These are phyloP conservation scores for Naumovozyma castellii DNA, from an alignment of 805 yeast genomes.

Conservation along the genomic window DNA sequence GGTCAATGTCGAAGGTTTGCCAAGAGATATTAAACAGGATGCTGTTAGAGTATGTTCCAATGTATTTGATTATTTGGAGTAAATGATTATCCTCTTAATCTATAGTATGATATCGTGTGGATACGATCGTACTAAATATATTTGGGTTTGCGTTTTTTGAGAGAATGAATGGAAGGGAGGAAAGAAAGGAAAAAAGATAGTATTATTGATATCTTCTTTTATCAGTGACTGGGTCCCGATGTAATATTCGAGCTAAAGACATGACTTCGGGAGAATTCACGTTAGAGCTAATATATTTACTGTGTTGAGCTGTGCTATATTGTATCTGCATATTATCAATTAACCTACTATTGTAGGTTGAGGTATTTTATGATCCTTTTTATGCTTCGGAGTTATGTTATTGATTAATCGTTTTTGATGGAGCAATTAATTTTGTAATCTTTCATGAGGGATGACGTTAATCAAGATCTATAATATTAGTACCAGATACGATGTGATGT, in stretches of 20 bases:
- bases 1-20: conserved; percentile 77
- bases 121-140: background rate
- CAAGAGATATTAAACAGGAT: conserved; percentile 75
- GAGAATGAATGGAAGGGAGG: background rate
- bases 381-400: background rate
- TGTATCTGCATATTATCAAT: background rate
- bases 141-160: background rate
- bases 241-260: too few relatives aligned
- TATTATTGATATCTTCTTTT: background rate
- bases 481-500: too few relatives aligned
- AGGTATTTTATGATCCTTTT: too few relatives aligned
- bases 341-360: background rate
- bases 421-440: conserved; percentile 29
- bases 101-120: too few relatives aligned
- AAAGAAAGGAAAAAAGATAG: too few relatives aligned
- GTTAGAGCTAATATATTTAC: too few relatives aligned
- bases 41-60: conserved; percentile 71
- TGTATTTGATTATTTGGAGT: background rate
- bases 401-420: conserved; percentile 4
- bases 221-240: background rate
- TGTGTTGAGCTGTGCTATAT: background rate
- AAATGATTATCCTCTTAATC: background rate
- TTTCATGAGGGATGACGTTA: conserved; percentile 9
- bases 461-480: too few relatives aligned
- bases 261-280: too few relatives aligned